These are phyloP conservation scores for Podaxis sp. DNA, from an alignment of 768 basidiomycete genomes.

Conservation along the genomic window DNA sequence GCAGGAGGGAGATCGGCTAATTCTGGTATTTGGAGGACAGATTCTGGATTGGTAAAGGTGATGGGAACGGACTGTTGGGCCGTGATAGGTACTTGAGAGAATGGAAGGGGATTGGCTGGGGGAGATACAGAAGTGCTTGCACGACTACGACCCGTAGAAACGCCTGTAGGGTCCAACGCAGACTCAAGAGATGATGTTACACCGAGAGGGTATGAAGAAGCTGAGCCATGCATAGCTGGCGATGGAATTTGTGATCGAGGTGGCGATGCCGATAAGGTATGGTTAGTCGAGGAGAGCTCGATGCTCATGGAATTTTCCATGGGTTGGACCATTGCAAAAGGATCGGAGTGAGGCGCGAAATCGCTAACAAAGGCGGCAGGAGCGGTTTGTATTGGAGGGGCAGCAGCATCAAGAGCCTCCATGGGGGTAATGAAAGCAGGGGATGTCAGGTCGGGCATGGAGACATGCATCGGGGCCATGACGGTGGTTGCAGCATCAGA, in stretches of 20 bases:
- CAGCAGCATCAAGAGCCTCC: constrained; percentile 27
- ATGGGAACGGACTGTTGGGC: constrained; percentile 17
- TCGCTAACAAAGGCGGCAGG: constrained; percentile 41
- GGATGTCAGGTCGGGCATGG: constrained; percentile 35
- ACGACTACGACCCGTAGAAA: constrained; percentile 33
- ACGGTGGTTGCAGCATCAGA: constrained; percentile 24
- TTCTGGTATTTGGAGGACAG: neutral
- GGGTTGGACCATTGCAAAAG: constrained; percentile 30
- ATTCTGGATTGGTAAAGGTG: constrained; percentile 16
- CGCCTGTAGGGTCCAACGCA: constrained; percentile 38
- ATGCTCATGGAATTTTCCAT: constrained; percentile 35
- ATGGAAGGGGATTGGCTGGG: constrained; percentile 20
- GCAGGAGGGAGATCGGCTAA: neutral
- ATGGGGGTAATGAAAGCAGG: constrained; percentile 30
- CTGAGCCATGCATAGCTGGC: constrained; percentile 35
- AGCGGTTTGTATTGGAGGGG: constrained; percentile 25
- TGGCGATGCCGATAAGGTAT: constrained; percentile 32
- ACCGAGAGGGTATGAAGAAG: constrained; percentile 35
- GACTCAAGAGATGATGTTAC: constrained; percentile 45
- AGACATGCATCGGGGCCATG: constrained; percentile 34
- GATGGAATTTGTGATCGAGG: constrained; percentile 36
- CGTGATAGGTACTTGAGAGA: constrained; percentile 9
- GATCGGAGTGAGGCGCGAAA: constrained; percentile 30
- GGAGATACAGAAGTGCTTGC: constrained; percentile 37
- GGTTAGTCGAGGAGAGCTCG: constrained; percentile 35